A percentile compares a stretch with the other conserved stretches of the same genome.
phyloP scores from a whole-genome alignment of 257 asterid genomes.

The Plantago ovata region DNA sequence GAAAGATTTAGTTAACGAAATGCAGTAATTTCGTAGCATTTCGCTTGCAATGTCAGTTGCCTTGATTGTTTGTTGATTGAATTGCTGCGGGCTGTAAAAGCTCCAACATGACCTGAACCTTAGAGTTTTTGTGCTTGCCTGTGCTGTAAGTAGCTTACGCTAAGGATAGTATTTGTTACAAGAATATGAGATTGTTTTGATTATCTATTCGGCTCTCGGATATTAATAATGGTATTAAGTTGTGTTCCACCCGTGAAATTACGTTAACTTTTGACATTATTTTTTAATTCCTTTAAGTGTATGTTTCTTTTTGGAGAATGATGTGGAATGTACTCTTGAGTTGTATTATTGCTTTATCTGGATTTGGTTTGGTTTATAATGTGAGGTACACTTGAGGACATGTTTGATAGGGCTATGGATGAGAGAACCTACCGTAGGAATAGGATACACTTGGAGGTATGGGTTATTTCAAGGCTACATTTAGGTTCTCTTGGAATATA shows the following conservation, averaged over 20 bases:
- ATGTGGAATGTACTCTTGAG: neutral
- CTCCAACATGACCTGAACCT: too few species aligned
- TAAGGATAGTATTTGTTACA: too few species aligned
- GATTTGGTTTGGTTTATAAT: neutral
- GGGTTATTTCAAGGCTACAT: too few species aligned
- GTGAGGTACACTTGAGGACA: neutral
- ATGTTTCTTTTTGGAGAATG: neutral
- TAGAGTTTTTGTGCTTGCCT: too few species aligned
- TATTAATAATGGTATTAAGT: neutral
- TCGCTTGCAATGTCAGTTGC: too few species aligned
- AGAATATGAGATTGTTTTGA: neutral
- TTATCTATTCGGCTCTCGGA: too few species aligned
- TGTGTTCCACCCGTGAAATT: neutral
- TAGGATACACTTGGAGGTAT: too few species aligned
- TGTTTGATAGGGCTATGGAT: neutral
- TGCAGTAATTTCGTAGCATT: too few species aligned
- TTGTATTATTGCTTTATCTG: neutral
- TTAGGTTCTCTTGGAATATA: neutral
- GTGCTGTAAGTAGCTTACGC: too few species aligned
- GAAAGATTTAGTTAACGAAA: too few species aligned
- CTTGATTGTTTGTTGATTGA: too few species aligned
- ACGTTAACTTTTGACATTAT: neutral
- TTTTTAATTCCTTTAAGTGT: neutral
- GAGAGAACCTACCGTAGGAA: neutral
- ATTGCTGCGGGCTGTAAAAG: too few species aligned